phyloP scores from a whole-genome alignment of 2,329 filamentous ascomycete species.

The Dendrostoma leiphaemia region DNA sequence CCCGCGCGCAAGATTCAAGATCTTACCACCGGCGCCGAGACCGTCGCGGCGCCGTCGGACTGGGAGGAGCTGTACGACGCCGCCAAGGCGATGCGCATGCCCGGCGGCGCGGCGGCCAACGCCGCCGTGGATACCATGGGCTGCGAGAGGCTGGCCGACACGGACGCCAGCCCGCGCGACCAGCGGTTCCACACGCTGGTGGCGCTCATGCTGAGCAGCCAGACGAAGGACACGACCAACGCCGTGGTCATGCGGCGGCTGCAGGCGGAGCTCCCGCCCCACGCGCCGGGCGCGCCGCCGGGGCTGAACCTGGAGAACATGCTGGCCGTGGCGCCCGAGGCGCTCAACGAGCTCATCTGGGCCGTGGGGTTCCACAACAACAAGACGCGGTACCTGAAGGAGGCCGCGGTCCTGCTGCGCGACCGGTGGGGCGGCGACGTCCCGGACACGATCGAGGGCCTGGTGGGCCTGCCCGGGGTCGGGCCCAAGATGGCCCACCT shows the following conservation, averaged over 20 bases:
- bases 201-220: conserved; percentile 84
- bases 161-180: conserved; percentile 47
- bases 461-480: conserved; percentile 79
- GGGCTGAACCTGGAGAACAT: conserved; percentile 76
- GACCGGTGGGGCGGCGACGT: conserved; percentile 75
- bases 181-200: conserved; percentile 84
- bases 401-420: conserved; percentile 68
- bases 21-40: conserved; percentile 26
- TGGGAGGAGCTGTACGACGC: conserved; percentile 81
- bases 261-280: conserved; percentile 67
- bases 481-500: conserved; percentile 95
- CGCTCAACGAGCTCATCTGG: conserved; percentile 71
- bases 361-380: conserved; percentile 94
- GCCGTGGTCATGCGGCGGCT: conserved; percentile 78
- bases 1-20: conserved; percentile 36
- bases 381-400: conserved; percentile 81
- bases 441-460: conserved; percentile 71
- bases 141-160: conserved; percentile 72
- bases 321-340: conserved; percentile 64
- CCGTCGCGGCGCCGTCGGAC: conserved; percentile 64
- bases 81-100: conserved; percentile 72
- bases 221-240: conserved; percentile 91
- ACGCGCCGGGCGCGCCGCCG: conserved; percentile 38
- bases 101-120: conserved; percentile 55
- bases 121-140: conserved; percentile 98